Evolutionary conservation across 2,329 filamentous ascomycete genomes (phyloP).

Genomic region (Cordyceps cateniannulata): DNA sequence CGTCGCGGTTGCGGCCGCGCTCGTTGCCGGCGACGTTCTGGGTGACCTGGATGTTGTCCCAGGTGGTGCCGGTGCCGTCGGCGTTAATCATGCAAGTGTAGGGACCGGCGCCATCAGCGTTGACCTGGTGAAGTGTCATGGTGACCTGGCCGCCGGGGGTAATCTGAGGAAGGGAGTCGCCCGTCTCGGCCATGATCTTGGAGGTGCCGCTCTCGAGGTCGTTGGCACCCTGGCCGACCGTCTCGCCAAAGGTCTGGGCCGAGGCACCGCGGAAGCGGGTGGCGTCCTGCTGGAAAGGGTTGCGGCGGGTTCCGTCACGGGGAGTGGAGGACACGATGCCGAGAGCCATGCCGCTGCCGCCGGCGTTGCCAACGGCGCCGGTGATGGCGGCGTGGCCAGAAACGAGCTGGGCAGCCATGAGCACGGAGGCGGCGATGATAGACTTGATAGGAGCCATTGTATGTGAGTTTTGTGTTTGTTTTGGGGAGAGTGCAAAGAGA

Average conservation of each 20-base stretch:
- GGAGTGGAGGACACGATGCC: conserved; percentile 49
- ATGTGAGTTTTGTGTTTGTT: conserved; percentile 21
- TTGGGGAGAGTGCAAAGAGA: not conserved
- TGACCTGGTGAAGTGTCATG: conserved; percentile 64
- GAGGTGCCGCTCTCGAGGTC: conserved; percentile 49
- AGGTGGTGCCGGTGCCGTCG: conserved; percentile 49
- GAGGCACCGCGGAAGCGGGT: conserved; percentile 53
- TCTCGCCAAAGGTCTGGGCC: conserved; percentile 51
- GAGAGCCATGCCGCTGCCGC: conserved; percentile 47
- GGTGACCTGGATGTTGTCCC: conserved; percentile 48
- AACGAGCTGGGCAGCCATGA: conserved; percentile 49
- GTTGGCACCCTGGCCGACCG: conserved; percentile 50
- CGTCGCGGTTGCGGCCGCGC: conserved; percentile 35
- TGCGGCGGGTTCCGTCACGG: conserved; percentile 52
- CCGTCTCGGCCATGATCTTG: conserved; percentile 51
- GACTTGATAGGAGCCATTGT: conserved; percentile 22
- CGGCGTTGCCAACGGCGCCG: conserved; percentile 49
- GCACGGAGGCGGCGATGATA: conserved; percentile 37
- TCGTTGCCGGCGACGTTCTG: conserved; percentile 23
- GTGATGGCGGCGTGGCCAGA: conserved; percentile 57
- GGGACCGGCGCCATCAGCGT: conserved; percentile 59
- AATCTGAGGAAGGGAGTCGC: conserved; percentile 52
- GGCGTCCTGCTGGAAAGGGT: conserved; percentile 58
- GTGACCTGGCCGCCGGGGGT: conserved; percentile 47
- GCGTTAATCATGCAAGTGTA: conserved; percentile 60